Percentiles rank a stretch among this genome's conserved stretches.
Conservation (phyloP, 169 alveolate genomes). For the Babesia bigemina region DNA sequence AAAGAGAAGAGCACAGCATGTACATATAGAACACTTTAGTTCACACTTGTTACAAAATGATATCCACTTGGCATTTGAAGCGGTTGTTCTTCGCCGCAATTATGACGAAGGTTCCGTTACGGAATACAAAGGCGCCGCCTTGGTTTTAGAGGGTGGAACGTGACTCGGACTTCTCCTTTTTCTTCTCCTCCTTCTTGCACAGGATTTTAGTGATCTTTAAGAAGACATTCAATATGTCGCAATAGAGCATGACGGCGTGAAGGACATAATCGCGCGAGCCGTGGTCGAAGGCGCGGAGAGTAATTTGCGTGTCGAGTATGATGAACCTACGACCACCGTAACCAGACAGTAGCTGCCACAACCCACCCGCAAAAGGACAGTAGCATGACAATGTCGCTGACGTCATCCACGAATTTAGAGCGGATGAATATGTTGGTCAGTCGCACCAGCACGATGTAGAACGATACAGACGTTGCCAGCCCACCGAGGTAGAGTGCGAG, state of each 20-base stretch:
- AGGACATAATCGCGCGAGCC: slow-evolving; percentile 46
- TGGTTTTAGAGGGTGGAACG: too few species aligned
- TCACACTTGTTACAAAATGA: too few species aligned
- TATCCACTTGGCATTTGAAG: too few species aligned
- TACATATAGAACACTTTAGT: too few species aligned
- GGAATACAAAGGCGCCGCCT: too few species aligned
- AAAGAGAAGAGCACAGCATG: too few species aligned
- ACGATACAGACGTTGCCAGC: slow-evolving; percentile 16
- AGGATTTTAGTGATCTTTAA: slow-evolving; percentile 19
- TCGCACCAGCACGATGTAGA: slow-evolving; percentile 37
- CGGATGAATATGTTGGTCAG: slow-evolving; percentile 49
- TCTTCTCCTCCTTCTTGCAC: slow-evolving; percentile 37
- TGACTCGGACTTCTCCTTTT: slow-evolving; percentile 9
- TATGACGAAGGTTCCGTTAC: too few species aligned
- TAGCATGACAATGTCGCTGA: slow-evolving; percentile 19
- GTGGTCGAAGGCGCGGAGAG: slow-evolving; percentile 36
- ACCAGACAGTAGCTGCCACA: background rate
- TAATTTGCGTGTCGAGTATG: slow-evolving; percentile 54
- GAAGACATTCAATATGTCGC: slow-evolving; percentile 46
- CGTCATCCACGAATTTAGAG: slow-evolving; percentile 26
- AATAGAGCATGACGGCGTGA: slow-evolving; percentile 60
- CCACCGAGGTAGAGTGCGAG: slow-evolving; percentile 30
- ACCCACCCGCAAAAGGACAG: slow-evolving; percentile 56
- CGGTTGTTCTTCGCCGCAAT: too few species aligned
- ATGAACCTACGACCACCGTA: slow-evolving; percentile 20